Conservation (phyloP, 225 moss, liverwort and hornwort species). For the Physcomitrium patens region DNA sequence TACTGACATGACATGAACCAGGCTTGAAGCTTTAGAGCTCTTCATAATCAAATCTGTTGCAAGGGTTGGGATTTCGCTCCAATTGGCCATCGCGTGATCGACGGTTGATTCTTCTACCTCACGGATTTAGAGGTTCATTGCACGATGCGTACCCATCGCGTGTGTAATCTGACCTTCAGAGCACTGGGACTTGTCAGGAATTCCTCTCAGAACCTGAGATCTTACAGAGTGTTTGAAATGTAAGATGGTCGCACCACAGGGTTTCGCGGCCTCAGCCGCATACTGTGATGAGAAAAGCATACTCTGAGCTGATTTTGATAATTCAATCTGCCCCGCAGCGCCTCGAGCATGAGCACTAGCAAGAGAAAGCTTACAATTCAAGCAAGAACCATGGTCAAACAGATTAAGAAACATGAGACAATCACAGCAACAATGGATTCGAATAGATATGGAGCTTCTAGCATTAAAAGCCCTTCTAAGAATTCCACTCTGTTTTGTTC, state of each 20-base stretch:
- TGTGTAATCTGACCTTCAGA: too few relatives aligned
- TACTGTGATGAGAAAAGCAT: background rate
- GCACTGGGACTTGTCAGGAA: too few relatives aligned
- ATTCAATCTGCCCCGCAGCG: background rate
- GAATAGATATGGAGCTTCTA: conserved; percentile 16
- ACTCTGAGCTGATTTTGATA: background rate
- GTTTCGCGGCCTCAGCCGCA: background rate
- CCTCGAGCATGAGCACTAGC: background rate
- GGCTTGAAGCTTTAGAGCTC: background rate
- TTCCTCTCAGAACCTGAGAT: too few relatives aligned
- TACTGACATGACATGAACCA: too few relatives aligned
- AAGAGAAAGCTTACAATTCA: background rate
- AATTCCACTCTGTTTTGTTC: too few relatives aligned
- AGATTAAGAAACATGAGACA: conserved; percentile 28
- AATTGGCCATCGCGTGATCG: too few relatives aligned
- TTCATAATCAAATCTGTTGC: background rate
- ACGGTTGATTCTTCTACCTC: too few relatives aligned
- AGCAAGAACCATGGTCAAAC: conserved; percentile 8
- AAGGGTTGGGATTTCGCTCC: background rate
- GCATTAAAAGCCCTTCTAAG: background rate
- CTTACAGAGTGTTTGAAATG: background rate
- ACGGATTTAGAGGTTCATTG: background rate
- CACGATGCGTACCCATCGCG: background rate
- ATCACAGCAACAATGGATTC: conserved; percentile 9
- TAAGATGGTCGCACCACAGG: too few relatives aligned